phyloP scores from a whole-genome alignment of 495 filamentous ascomycete species.

The Lepraria neglecta region DNA sequence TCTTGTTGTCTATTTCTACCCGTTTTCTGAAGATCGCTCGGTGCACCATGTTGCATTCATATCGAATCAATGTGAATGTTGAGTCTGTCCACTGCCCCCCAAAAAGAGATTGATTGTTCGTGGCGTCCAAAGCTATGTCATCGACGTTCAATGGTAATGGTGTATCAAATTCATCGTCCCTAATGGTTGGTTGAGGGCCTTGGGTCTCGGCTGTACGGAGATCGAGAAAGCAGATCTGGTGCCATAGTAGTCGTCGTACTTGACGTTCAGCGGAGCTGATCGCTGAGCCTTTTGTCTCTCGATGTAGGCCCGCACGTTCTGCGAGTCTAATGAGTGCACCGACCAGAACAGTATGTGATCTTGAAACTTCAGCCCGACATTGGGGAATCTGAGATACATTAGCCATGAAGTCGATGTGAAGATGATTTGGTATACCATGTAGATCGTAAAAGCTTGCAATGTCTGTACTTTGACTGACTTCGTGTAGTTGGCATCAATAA shows the following conservation, averaged over 20 bases:
- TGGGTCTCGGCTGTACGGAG: constrained; percentile 15
- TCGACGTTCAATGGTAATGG: constrained; percentile 17
- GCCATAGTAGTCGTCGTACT: constrained; percentile 19
- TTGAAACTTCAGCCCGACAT: constrained; percentile 17
- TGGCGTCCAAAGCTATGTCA: constrained; percentile 10
- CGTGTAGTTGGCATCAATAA: constrained; percentile 16
- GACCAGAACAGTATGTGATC: constrained; percentile 12
- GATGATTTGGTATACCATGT: constrained; percentile 46
- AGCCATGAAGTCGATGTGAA: neutral
- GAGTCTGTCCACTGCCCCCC: constrained; percentile 14
- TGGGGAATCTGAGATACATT: constrained; percentile 10
- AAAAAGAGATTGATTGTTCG: neutral
- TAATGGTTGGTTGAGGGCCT: constrained; percentile 14
- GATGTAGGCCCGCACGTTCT: constrained; percentile 17
- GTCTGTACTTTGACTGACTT: constrained; percentile 17
- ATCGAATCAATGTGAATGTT: constrained; percentile 18
- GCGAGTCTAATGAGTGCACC: constrained; percentile 16
- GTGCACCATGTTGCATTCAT: constrained; percentile 9
- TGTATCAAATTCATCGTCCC: constrained; percentile 8
- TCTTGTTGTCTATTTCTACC: neutral
- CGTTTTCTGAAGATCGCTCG: constrained; percentile 2
- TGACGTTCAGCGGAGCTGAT: constrained; percentile 13
- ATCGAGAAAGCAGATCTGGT: constrained; percentile 22
- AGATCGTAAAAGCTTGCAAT: constrained; percentile 41
- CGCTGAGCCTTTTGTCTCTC: neutral